Evolutionary conservation across 2,329 filamentous ascomycete species (phyloP), one percentile per base, ranked within the genome.

Genomic region (Anthostomella pinea): DNA sequence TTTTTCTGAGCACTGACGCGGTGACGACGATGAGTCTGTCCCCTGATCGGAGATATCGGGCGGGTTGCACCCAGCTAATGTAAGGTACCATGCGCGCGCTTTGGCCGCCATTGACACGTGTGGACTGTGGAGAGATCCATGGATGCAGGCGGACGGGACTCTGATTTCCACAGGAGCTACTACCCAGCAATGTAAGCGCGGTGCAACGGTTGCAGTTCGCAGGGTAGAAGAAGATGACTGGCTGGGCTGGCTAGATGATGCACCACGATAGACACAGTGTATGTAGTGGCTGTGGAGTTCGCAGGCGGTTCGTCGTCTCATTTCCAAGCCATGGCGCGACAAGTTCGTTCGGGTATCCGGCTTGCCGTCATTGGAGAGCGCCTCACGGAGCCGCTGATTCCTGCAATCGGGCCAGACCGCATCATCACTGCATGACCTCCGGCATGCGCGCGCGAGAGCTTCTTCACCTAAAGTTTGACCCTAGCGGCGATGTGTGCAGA

Each of bases 71-170:
- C 30, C 36, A 49, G 38, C 50, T 53, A 49, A 53, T 53, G 50
- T 42, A 49, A 52, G 50, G 50, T 44, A 53, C 50, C 39, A 45
- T 35, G 34, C 42, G n/a, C n/a, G 27, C 27, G 41, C 44, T 35
- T 42, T 46, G 35, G 22, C 18, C 41, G 23, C 23, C 26, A 29
- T 35, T 19, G 32, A 37, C 28, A 42, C 38, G 40, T 34, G 35
- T 45, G 30, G 28, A 30, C 21, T 30, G 27, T 30, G 27, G 27
- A 15, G 27, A 15, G 21, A 11, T 8, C 8, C 7, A 7, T 14
- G 11, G 16, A 33, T 28, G 24, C 33, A 35, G 20, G 33, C 18
- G n/a, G 33, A 35, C 23, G 23, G 15, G 19, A 20, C 11, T 30
- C 19, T 30, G 28, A n/a, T 33, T 25, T 24, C 31, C 30, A 32